Conservation (phyloP, 176 grass and related monocot genomes). For the Hordeum vulgare region DNA sequence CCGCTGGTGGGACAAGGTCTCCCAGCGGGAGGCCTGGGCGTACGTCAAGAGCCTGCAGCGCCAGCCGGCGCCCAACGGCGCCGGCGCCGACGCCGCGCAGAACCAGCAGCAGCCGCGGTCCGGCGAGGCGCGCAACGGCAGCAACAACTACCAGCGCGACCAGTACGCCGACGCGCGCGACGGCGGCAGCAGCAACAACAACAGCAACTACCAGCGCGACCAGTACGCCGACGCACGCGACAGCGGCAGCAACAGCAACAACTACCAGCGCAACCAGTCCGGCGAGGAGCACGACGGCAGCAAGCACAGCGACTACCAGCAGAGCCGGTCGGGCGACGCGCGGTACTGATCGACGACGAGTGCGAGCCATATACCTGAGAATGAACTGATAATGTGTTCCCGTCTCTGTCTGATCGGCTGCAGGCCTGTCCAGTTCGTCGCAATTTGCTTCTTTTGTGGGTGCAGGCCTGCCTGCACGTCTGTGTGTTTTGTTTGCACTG, state of each 20-base stretch:
- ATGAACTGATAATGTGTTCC: too few species aligned
- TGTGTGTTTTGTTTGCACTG: not conserved
- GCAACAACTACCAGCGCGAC: not conserved
- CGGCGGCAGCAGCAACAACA: not conserved
- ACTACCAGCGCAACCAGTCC: not conserved
- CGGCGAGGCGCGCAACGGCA: not conserved
- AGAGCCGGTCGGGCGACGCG: not conserved
- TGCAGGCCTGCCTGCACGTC: not conserved
- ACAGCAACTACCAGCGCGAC: not conserved
- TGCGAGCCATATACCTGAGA: too few species aligned
- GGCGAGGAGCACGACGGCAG: not conserved
- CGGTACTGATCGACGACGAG: not conserved
- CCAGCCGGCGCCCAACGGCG: conserved; percentile 22
- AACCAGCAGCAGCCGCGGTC: not conserved
- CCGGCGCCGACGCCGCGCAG: not conserved
- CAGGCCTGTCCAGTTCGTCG: not conserved
- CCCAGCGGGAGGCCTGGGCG: conserved; percentile 48
- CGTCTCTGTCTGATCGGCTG: too few species aligned
- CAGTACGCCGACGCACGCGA: not conserved
- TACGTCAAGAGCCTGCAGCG: conserved; percentile 69
- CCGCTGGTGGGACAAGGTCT: conserved; percentile 69
- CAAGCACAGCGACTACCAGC: not conserved
- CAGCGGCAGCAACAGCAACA: not conserved
- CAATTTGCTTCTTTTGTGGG: not conserved
- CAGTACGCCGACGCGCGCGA: not conserved